Evolutionary conservation across 1,284 basidiomycete genomes (phyloP).

Genomic region (Marasmius oreades): DNA sequence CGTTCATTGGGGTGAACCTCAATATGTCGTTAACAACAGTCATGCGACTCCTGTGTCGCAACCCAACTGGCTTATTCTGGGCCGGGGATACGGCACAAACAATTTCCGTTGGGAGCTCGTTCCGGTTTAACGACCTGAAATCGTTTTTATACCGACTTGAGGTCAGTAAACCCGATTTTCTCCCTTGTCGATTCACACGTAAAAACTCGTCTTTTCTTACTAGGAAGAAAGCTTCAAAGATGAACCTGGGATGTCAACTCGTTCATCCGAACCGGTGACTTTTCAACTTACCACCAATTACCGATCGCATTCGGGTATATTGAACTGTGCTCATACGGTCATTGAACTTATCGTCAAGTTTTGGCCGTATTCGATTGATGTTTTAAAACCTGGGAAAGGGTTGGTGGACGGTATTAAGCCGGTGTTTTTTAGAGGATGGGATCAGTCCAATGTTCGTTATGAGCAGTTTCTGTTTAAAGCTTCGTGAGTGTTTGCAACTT

Average conservation of each 20-base stretch:
- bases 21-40: constrained; percentile 38
- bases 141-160: constrained; percentile 60
- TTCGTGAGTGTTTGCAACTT: constrained; percentile 20
- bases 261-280: constrained; percentile 30
- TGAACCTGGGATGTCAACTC: neutral
- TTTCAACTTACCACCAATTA: constrained; percentile 68
- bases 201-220: too few relatives aligned
- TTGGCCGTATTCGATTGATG: constrained; percentile 68
- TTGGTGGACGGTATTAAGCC: constrained; percentile 57
- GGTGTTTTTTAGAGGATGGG: constrained; percentile 55
- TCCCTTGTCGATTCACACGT: neutral
- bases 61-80: constrained; percentile 70
- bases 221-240: constrained; percentile 10
- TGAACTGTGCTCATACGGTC: constrained; percentile 61
- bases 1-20: too few relatives aligned
- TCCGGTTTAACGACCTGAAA: constrained; percentile 70
- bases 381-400: constrained; percentile 53
- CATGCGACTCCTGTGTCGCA: constrained; percentile 54
- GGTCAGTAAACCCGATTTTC: constrained; percentile 27
- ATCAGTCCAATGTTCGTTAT: constrained; percentile 48
- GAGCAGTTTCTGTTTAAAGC: constrained; percentile 56
- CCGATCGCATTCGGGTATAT: constrained; percentile 68
- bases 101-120: constrained; percentile 68
- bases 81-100: constrained; percentile 80
- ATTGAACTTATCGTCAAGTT: constrained; percentile 57